Conservation (phyloP, 1,284 basidiomycete genomes). For the Moesziomyces parantarcticus region DNA sequence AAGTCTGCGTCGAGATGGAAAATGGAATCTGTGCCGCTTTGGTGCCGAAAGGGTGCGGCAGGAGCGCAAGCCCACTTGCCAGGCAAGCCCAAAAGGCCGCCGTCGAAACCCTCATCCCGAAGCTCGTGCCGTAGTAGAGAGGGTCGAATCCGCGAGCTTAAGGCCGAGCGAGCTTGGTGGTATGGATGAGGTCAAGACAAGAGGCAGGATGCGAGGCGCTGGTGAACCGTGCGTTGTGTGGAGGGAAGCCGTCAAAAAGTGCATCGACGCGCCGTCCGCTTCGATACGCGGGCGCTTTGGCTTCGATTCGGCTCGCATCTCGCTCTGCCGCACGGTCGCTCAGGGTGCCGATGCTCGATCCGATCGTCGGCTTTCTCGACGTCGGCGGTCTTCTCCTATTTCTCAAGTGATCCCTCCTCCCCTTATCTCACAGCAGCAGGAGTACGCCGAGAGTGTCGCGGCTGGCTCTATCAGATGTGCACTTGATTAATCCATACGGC, state of each 20-base stretch:
- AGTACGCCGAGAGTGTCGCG: too few species aligned
- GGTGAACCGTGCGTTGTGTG: background rate
- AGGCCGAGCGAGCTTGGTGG: background rate
- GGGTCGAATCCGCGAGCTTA: too few species aligned
- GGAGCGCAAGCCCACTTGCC: constrained; percentile 4
- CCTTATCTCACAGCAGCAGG: too few species aligned
- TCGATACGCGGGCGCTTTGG: too few species aligned
- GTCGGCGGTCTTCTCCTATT: too few species aligned
- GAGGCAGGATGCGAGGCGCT: background rate
- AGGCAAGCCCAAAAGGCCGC: constrained; percentile 17
- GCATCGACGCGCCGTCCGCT: background rate
- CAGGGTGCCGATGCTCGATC: too few species aligned
- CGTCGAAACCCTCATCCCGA: constrained; percentile 10
- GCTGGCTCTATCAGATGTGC: constrained; percentile 6
- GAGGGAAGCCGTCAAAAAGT: background rate
- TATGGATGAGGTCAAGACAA: background rate
- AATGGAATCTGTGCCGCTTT: constrained; percentile 26
- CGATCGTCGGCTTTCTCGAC: too few species aligned
- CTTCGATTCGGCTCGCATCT: too few species aligned
- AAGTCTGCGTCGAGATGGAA: constrained; percentile 1
- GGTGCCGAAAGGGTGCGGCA: constrained; percentile 1
- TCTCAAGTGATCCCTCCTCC: too few species aligned
- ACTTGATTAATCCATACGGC: constrained; percentile 31
- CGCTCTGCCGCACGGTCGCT: too few species aligned
- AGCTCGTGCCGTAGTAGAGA: too few species aligned